These are phyloP conservation scores for Vararia minispora DNA, from an alignment of 768 basidiomycete genomes.

Conservation along the genomic window DNA sequence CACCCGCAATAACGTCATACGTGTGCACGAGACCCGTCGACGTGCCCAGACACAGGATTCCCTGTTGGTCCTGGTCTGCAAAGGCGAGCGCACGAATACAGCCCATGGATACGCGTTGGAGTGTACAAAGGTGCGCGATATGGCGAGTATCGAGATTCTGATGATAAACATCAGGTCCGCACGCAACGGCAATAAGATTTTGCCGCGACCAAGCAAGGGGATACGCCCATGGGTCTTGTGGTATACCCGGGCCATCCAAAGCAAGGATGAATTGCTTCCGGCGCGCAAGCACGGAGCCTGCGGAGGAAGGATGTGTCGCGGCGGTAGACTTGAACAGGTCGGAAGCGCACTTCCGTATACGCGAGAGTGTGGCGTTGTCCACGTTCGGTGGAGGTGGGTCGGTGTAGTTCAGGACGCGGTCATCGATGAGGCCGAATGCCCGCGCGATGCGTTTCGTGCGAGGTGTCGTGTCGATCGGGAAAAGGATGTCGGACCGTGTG, in stretches of 20 bases:
- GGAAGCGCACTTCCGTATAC: constrained; percentile 42
- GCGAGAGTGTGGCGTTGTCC: constrained; percentile 31
- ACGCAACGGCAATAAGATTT: constrained; percentile 55
- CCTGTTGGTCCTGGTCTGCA: constrained; percentile 30
- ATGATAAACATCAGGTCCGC: constrained; percentile 46
- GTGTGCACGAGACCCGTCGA: constrained; percentile 38
- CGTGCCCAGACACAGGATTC: constrained; percentile 40
- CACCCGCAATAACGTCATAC: constrained; percentile 34
- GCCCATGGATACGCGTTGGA: constrained; percentile 23
- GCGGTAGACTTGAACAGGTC: constrained; percentile 32
- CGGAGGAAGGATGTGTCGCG: constrained; percentile 31
- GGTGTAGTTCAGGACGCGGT: constrained; percentile 41
- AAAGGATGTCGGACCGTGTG: constrained; percentile 32
- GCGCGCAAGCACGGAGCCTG: constrained; percentile 43
- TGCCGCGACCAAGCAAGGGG: constrained; percentile 51
- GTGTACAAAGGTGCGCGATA: constrained; percentile 39
- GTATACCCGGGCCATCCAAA: constrained; percentile 56
- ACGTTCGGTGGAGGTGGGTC: constrained; percentile 24
- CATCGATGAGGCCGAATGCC: constrained; percentile 47
- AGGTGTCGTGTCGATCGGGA: constrained; percentile 53
- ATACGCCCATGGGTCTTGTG: constrained; percentile 39
- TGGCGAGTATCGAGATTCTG: constrained; percentile 47
- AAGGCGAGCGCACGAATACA: constrained; percentile 39
- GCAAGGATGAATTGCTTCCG: constrained; percentile 44
- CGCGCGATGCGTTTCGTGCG: constrained; percentile 58